phyloP scores from a whole-genome alignment of 306 rosid genomes.

The Rosa persica region DNA sequence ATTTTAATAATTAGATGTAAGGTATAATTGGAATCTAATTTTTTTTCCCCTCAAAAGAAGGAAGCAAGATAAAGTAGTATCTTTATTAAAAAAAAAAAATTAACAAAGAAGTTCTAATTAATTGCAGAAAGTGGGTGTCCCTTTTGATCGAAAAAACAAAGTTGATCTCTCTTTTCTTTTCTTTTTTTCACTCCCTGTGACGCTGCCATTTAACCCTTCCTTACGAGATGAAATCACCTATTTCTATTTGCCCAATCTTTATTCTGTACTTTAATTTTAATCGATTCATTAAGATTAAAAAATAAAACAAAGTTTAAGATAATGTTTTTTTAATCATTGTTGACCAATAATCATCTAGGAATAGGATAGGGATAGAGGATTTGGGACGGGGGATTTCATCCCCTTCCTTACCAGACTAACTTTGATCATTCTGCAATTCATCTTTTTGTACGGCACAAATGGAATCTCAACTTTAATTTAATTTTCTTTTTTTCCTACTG shows the following conservation, averaged over 20 bases:
- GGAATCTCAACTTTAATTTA: background rate
- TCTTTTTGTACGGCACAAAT: conserved; percentile 43
- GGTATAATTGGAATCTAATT: conserved; percentile 51
- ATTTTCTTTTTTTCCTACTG: background rate
- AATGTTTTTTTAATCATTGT: no score
- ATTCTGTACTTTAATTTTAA: no score
- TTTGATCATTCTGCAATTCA: conserved; percentile 20
- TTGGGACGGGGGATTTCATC: no score
- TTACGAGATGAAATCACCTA: no score
- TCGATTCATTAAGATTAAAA: no score
- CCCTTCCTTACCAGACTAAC: conserved; percentile 26
- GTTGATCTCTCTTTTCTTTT: no score
- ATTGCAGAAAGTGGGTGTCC: conserved; percentile 52
- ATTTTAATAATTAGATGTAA: conserved; percentile 27
- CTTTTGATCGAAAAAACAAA: conserved; percentile 48
- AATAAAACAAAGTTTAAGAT: no score
- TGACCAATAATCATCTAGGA: no score
- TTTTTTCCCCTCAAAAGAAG: conserved; percentile 54
- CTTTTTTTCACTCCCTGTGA: conserved; percentile 37
- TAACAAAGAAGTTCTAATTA: conserved; percentile 28
- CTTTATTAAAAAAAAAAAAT: conserved; percentile 6
- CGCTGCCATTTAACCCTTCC: conserved; percentile 37
- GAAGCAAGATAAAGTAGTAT: conserved; percentile 44
- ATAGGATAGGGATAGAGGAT: no score
- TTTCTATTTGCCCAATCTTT: no score